Evolutionary conservation across 106 monocot species (phyloP).

Genomic region (Apostasia shenzhenica): DNA sequence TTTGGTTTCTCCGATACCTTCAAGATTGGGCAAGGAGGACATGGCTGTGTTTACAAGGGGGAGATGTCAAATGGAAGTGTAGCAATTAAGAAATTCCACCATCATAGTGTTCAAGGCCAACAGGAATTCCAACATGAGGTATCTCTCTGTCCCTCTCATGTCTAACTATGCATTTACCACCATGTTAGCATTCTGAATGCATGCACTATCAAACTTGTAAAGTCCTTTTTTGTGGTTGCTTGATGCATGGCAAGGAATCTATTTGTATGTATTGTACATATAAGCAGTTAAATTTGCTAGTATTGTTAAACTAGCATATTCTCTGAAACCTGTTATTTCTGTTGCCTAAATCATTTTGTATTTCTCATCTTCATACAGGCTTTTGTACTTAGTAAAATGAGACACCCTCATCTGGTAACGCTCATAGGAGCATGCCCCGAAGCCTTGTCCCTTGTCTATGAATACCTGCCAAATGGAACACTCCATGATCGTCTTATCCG

Average conservation of each 20-base stretch:
- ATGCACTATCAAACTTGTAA: too few species aligned
- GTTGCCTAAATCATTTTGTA: neutral
- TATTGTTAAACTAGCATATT: too few species aligned
- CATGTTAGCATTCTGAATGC: too few species aligned
- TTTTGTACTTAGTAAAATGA: conserved; percentile 51
- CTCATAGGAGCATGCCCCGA: conserved; percentile 64
- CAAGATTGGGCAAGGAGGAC: conserved; percentile 47
- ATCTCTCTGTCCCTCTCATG: conserved; percentile 1
- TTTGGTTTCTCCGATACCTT: conserved; percentile 82
- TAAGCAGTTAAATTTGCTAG: too few species aligned
- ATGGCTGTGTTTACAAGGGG: conserved; percentile 66
- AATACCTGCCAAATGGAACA: conserved; percentile 67
- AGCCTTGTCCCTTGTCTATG: conserved; percentile 59
- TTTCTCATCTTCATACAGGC: conserved; percentile 30
- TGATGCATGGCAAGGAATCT: too few species aligned
- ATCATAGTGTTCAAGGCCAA: conserved; percentile 35
- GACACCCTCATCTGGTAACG: conserved; percentile 65
- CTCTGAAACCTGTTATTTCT: too few species aligned
- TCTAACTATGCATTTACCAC: neutral
- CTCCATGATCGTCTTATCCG: conserved; percentile 46
- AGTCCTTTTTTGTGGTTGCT: too few species aligned
- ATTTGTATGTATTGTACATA: too few species aligned
- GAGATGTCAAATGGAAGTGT: conserved; percentile 65
- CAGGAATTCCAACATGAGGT: conserved; percentile 72
- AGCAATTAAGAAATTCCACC: conserved; percentile 51